Conservation (phyloP, 148 eudicot species). For the Beta vulgaris region DNA sequence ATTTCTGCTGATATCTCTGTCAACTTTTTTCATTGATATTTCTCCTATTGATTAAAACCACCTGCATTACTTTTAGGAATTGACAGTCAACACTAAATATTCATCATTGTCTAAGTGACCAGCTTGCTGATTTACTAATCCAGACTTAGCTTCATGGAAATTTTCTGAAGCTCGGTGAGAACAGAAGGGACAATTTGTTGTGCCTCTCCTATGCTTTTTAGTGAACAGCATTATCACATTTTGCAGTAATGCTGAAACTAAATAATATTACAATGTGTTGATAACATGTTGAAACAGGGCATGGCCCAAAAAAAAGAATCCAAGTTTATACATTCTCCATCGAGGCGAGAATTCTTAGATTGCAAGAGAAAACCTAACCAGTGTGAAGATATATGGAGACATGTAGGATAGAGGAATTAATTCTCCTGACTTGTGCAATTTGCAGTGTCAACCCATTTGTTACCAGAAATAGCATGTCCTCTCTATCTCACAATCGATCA, state of each 20-base stretch:
- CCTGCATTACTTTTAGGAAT: background rate
- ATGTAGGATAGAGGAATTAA: background rate
- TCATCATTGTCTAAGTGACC: background rate
- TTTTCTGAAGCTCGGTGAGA: background rate
- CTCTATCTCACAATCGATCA: background rate
- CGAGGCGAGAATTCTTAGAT: background rate
- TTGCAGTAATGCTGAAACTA: background rate
- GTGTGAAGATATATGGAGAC: background rate
- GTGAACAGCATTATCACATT: background rate
- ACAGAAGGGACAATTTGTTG: background rate
- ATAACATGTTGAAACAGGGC: too few species aligned
- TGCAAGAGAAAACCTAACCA: background rate
- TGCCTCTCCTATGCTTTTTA: background rate
- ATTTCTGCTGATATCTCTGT: background rate
- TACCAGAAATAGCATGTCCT: background rate
- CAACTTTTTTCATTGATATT: background rate
- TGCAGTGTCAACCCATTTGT: background rate
- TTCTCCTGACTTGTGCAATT: background rate
- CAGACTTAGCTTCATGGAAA: background rate
- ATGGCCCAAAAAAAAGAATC: too few species aligned
- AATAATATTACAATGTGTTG: background rate
- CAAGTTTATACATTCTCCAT: background rate
- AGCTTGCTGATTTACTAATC: background rate
- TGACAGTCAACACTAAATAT: background rate
- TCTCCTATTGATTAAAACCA: background rate